These are phyloP conservation scores for Schrenkiella parvula DNA, from an alignment of 345 rosid species.

Conservation along the genomic window DNA sequence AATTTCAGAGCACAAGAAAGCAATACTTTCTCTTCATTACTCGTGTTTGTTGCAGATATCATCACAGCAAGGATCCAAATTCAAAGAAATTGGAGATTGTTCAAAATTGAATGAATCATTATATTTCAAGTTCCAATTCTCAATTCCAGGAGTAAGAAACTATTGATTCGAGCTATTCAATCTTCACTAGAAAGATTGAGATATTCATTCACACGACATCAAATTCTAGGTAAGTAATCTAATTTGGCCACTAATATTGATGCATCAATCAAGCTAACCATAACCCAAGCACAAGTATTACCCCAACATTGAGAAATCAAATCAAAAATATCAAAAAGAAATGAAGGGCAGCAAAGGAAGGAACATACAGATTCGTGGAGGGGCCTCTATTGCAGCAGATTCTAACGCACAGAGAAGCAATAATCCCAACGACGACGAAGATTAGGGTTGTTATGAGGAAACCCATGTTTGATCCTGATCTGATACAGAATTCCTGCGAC, in stretches of 20 bases:
- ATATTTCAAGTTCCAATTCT: background rate
- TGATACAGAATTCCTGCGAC: slow-evolving; percentile 21
- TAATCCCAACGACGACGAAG: slow-evolving; percentile 73
- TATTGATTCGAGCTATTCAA: slow-evolving; percentile 2
- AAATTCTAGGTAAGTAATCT: background rate
- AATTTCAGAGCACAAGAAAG: background rate
- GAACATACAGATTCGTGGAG: slow-evolving; percentile 77
- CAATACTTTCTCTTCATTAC: background rate
- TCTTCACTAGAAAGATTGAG: background rate
- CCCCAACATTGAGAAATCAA: background rate
- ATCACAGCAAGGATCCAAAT: background rate
- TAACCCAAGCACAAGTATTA: background rate
- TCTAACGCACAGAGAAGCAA: slow-evolving; percentile 72
- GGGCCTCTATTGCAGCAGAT: slow-evolving; percentile 93
- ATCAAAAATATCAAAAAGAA: slow-evolving; percentile 1
- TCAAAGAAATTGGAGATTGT: background rate
- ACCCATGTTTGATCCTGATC: slow-evolving; percentile 62
- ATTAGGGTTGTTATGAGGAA: slow-evolving; percentile 79
- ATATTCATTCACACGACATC: background rate
- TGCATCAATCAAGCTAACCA: background rate
- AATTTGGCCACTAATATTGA: background rate
- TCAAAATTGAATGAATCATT: background rate
- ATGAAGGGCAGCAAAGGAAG: background rate
- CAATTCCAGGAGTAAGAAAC: background rate
- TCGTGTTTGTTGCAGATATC: background rate